Conservation (phyloP, 2,329 filamentous ascomycete species). For the Stachybotrys echinatus region DNA sequence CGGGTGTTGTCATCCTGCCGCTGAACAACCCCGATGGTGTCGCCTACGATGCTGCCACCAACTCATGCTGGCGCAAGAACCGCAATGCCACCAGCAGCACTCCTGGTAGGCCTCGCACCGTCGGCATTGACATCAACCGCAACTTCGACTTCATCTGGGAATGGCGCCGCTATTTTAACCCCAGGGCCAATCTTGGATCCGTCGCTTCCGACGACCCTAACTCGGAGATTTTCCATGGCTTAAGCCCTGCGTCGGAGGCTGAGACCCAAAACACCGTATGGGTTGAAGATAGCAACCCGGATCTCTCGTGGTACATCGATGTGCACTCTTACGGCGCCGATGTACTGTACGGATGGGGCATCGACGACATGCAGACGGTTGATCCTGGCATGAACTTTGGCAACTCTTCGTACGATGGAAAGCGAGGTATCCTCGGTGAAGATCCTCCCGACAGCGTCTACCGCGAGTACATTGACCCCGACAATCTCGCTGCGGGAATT, state of each 20-base stretch:
- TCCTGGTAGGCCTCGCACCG: slow-evolving; percentile 16
- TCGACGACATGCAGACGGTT: slow-evolving; percentile 44
- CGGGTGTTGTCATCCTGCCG: slow-evolving; percentile 48
- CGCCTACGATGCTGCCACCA: slow-evolving; percentile 42
- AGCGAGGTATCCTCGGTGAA: slow-evolving; percentile 40
- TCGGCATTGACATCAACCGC: slow-evolving; percentile 51
- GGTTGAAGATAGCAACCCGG: slow-evolving; percentile 42
- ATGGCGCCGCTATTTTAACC: slow-evolving; percentile 37
- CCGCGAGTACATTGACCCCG: slow-evolving; percentile 36
- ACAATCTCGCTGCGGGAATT: slow-evolving; percentile 26
- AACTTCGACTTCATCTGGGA: slow-evolving; percentile 57
- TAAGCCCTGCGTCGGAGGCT: slow-evolving; percentile 46
- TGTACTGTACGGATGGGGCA: slow-evolving; percentile 54
- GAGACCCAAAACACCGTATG: slow-evolving; percentile 51
- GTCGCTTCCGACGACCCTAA: slow-evolving; percentile 32
- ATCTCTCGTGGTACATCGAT: slow-evolving; percentile 53
- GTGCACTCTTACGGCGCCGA: slow-evolving; percentile 49
- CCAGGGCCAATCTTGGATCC: slow-evolving; percentile 27
- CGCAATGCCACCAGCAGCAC: slow-evolving; percentile 37
- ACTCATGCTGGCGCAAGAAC: slow-evolving; percentile 52
- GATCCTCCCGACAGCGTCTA: slow-evolving; percentile 27
- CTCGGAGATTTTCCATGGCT: slow-evolving; percentile 46
- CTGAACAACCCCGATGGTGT: slow-evolving; percentile 50
- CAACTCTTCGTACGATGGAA: slow-evolving; percentile 45
- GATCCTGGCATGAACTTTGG: slow-evolving; percentile 43